A percentile compares a stretch with the other conserved stretches of the same genome.
These are phyloP conservation scores for Camellia sinensis DNA, from an alignment of 148 eudicot genomes.

Conservation along the genomic window DNA sequence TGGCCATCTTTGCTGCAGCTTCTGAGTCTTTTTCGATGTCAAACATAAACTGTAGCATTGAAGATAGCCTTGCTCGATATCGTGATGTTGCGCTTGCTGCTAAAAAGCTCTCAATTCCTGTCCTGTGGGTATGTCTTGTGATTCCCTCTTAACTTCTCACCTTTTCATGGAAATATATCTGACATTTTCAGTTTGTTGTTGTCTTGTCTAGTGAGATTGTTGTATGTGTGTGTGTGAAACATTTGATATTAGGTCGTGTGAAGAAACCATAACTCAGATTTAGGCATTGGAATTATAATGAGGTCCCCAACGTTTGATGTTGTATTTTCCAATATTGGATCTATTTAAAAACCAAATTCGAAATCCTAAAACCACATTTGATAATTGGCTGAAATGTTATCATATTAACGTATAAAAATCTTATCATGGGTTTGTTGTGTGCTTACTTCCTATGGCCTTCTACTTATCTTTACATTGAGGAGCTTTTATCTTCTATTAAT, in stretches of 20 bases:
- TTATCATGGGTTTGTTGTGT: neutral
- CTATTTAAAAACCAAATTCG: neutral
- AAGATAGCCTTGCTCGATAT: slow-evolving; percentile 78
- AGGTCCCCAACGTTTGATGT: slow-evolving; percentile 3
- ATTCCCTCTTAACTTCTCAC: slow-evolving; percentile 7
- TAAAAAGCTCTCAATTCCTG: slow-evolving; percentile 57
- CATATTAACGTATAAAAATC: neutral
- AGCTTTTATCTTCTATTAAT: too few relatives aligned
- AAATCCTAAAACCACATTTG: neutral
- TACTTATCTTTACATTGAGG: neutral
- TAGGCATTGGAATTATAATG: slow-evolving; percentile 12
- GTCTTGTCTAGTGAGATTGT: neutral
- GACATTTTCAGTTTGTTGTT: neutral
- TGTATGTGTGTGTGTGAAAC: too few relatives aligned
- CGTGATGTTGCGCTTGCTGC: slow-evolving; percentile 77
- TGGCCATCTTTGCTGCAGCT: slow-evolving; percentile 95
- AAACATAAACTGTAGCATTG: slow-evolving; percentile 87
- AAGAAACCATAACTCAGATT: neutral
- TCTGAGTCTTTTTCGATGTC: slow-evolving; percentile 93
- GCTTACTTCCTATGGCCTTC: neutral
- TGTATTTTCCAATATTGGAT: neutral
- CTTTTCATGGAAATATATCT: slow-evolving; percentile 3
- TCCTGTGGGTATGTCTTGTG: slow-evolving; percentile 76
- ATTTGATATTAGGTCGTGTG: neutral
- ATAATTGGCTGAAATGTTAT: neutral